Evolutionary conservation across 2,329 filamentous ascomycete genomes (phyloP).

Genomic region (Pezicula neosporulosa): DNA sequence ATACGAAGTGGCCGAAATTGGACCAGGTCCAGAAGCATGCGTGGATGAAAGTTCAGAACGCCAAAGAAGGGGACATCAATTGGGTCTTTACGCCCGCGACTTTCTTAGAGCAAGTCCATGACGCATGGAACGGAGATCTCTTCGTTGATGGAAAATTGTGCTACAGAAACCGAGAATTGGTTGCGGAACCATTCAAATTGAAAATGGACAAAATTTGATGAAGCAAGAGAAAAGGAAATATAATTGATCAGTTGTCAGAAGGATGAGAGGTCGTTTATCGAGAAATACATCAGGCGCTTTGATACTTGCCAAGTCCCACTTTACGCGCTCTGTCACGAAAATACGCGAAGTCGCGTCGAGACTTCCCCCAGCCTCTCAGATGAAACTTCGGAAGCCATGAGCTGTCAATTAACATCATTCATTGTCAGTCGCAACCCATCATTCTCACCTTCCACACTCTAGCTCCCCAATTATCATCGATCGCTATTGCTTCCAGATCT

Average conservation of each 20-base stretch:
- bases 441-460: conserved; percentile 14
- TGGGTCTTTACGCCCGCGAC: neutral
- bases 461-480: conserved; percentile 14
- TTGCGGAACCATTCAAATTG: neutral
- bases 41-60: neutral
- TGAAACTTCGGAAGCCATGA: neutral
- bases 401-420: conserved; percentile 4
- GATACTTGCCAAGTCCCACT: conserved; percentile 8
- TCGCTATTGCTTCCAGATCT: conserved; percentile 6
- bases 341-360: conserved; percentile 14
- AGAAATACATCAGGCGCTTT: too few species aligned
- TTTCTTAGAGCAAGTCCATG: neutral
- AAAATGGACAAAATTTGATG: too few species aligned
- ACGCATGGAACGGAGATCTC: neutral
- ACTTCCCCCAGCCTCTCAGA: conserved; percentile 16
- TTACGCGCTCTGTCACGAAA: conserved; percentile 17
- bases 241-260: neutral
- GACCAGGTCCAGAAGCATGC: neutral
- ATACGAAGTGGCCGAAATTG: neutral
- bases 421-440: conserved; percentile 10
- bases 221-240: too few species aligned
- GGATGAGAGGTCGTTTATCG: neutral
- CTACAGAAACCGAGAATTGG: neutral
- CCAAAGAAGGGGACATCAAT: neutral
- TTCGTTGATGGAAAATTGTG: neutral